Base-by-base conservation (phyloP, 2,329 filamentous ascomycete genomes). In the Trichoderma koningii region DNA sequence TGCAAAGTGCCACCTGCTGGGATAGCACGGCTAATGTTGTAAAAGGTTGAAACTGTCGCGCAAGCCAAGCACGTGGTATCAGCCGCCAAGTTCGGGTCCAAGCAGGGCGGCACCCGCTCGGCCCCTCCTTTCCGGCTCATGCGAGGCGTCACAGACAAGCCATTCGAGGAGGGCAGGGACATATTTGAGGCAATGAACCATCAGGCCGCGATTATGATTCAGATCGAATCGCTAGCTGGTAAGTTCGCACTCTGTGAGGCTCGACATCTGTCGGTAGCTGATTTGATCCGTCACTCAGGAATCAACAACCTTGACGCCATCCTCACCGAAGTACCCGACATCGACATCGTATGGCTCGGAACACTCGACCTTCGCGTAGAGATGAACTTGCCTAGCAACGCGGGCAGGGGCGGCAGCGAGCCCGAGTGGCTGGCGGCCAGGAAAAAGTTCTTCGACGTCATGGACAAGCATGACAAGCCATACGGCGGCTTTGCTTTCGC, bases 271-370 rank as follows among this genome's bases (percentile, higher is more conserved):
- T 5, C 14, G 4, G 19, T 28, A 17, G 3, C 23, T 56, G 17
- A 48, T 10, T 47, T 14, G 10, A 30, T 41, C 26, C 21, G 41
- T 41, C 17, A 17, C 5, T 4, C 41, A 71, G 80, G 75, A 50
- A 73, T 82, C 65, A 70, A 79, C 60, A 82, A 83, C 69, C 78
- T 83, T n/a, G 80, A 83, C 67, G 79, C 73, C 45, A 82, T 83
- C 63, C 75, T 83, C 34, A 81, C 79, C 15, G 78, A 76, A 65
- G 75, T 76, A 28, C 78, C 78, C 1, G 77, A 81, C 47, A 80
- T 83, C 34, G 81, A 82, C 68, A 70, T 77, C 19, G 79, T 81
- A 17, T 83, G 80, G 80, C 75, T 82, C 1, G 80, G 81, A 55
- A 70, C 70, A 5, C 73, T 83, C 19, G 81, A 83, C 71, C 71